These are phyloP conservation scores for Melastoma candidum DNA, from an alignment of 441 rosid species.

Conservation along the genomic window DNA sequence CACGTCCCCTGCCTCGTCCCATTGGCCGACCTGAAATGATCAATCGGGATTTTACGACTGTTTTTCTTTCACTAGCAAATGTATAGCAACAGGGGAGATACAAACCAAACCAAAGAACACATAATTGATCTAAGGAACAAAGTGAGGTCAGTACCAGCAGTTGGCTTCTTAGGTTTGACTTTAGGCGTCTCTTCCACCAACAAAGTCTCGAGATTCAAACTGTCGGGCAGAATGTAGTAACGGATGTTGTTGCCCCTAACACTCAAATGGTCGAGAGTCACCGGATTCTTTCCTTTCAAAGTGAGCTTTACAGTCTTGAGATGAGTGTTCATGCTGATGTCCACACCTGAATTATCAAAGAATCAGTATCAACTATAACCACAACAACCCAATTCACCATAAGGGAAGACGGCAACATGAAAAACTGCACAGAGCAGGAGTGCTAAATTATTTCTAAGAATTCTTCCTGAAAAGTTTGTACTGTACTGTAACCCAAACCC, in stretches of 20 bases:
- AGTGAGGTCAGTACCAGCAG: slow-evolving; percentile 49
- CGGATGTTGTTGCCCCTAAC: slow-evolving; percentile 97
- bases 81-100: background rate
- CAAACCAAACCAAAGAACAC: background rate
- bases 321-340: slow-evolving; percentile 95
- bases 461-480: no score
- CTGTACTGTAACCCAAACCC: no score
- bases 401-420: no score
- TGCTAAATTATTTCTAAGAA: no score
- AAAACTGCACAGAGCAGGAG: no score
- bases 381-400: no score
- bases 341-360: slow-evolving; percentile 46
- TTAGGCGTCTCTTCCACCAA: slow-evolving; percentile 88
- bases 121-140: background rate
- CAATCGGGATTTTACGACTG: background rate
- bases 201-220: slow-evolving; percentile 93
- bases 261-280: slow-evolving; percentile 84
- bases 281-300: slow-evolving; percentile 88
- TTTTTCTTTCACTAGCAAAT: background rate
- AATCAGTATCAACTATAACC: no score
- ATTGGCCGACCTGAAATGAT: slow-evolving; percentile 54
- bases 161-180: slow-evolving; percentile 93
- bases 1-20: slow-evolving; percentile 90
- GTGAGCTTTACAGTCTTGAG: slow-evolving; percentile 86
- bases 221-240: slow-evolving; percentile 92